These are phyloP conservation scores for Paecilomyces sp. DNA, from an alignment of 2,329 filamentous ascomycete genomes.

Conservation along the genomic window DNA sequence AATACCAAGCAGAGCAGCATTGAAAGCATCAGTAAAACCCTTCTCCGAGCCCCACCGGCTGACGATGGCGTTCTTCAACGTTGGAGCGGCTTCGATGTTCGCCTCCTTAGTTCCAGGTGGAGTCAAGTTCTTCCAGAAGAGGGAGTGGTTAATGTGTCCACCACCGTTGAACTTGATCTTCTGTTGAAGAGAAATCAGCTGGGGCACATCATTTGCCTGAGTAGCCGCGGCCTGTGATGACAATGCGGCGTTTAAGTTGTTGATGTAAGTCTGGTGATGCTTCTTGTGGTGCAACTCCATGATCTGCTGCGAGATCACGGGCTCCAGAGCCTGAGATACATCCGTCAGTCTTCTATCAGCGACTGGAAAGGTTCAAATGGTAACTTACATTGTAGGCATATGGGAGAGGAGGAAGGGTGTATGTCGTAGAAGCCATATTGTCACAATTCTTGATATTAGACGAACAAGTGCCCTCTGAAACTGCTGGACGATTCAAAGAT, in stretches of 20 bases:
- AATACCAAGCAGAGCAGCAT: conserved; percentile 58
- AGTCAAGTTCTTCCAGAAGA: conserved; percentile 83
- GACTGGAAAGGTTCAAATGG: not conserved
- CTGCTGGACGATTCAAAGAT: not conserved
- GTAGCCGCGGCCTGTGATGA: conserved; percentile 57
- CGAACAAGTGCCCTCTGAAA: not conserved
- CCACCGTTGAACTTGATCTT: conserved; percentile 83
- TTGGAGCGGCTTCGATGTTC: conserved; percentile 46
- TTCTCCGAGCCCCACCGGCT: conserved; percentile 63
- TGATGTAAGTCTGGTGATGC: conserved; percentile 91
- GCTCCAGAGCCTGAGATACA: conserved; percentile 69
- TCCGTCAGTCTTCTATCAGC: conserved; percentile 59
- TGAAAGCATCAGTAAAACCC: conserved; percentile 60
- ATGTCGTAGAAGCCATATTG: conserved; percentile 31
- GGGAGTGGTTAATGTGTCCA: conserved; percentile 85
- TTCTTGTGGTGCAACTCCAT: conserved; percentile 94
- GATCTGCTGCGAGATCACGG: conserved; percentile 72
- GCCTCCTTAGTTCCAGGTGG: conserved; percentile 55
- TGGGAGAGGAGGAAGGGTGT: conserved; percentile 58
- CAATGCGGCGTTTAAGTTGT: conserved; percentile 71
- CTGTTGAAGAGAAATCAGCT: conserved; percentile 60
- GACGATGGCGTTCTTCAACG: conserved; percentile 55
- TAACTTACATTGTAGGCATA: conserved; percentile 62
- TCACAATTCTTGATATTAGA: not conserved
- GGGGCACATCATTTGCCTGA: conserved; percentile 51